Evolutionary conservation across 2,329 filamentous ascomycete species (phyloP), one percentile per base, ranked within the genome.

Genomic region (Colletotrichum orchidophilum): DNA sequence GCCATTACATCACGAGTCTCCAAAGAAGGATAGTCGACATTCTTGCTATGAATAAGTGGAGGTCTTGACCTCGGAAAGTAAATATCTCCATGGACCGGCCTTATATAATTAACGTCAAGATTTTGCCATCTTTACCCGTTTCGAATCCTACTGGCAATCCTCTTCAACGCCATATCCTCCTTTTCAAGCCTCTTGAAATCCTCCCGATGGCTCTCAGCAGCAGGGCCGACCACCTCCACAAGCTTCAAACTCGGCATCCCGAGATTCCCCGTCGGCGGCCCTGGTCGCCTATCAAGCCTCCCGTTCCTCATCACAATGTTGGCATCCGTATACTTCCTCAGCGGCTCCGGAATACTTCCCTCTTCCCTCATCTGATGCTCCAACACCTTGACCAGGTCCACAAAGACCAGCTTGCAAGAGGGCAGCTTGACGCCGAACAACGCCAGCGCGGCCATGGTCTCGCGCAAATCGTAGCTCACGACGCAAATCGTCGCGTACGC

Each of bases 261-360:
- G 13, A 27, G n/a, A 2, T 3, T 3, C 0, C 53, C 66, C 7
- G 4, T 4, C 2, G 49, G 31, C 5, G 31, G 18, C 61, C 66
- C 46, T 11, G 66, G 61, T 21, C 61, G 61, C 1, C 61, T 31
- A 27, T 65, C 61, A 6, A 27, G 58, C 21, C 53, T 46, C 0
- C 66, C 61, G n/a, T 69, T 59, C 27, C 66, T 26, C 18, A 46
- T 26, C 42, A 53, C 29, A 18, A 69, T 29, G 27, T 66, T 69
- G 13, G 59, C 53, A 15, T 66, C 18, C 5, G 66, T 66, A 15
- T 66, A 69, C 33, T 26, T 26, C 13, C 26, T 65, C 21, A 69
- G 12, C 33, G 24, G 7, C 18, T 52, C 26, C 1, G 66, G 61
- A 0, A 53, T 46, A 0, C 42, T 42, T 1, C 33, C 61, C 11